Evolutionary conservation across 495 filamentous ascomycete genomes (phyloP).

Genomic region (Podospora didyma): DNA sequence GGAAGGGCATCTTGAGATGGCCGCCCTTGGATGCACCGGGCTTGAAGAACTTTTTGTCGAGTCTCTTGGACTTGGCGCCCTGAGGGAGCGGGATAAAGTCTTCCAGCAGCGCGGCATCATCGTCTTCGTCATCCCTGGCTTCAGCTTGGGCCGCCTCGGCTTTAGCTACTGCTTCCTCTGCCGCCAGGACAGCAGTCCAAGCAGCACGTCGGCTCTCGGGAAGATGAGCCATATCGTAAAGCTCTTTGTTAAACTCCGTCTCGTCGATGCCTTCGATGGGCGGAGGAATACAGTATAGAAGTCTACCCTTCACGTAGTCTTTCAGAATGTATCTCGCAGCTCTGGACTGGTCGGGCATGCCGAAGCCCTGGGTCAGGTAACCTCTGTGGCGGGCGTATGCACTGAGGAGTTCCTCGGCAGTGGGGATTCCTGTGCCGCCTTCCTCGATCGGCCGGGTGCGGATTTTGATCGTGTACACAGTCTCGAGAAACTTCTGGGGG

Average conservation of each 20-base stretch:
- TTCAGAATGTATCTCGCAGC: slow-evolving; percentile 90
- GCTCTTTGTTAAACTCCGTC: slow-evolving; percentile 76
- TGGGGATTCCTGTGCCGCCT: slow-evolving; percentile 87
- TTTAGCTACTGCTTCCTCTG: slow-evolving; percentile 36
- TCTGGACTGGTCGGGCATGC: slow-evolving; percentile 88
- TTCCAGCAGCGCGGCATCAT: slow-evolving; percentile 36
- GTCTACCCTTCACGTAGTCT: slow-evolving; percentile 95
- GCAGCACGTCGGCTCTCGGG: slow-evolving; percentile 67
- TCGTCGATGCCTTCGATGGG: slow-evolving; percentile 64
- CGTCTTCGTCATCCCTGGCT: slow-evolving; percentile 18
- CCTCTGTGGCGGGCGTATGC: slow-evolving; percentile 87
- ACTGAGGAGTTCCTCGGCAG: slow-evolving; percentile 77
- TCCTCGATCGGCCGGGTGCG: slow-evolving; percentile 78
- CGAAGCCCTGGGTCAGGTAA: slow-evolving; percentile 80
- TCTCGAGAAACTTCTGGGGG: slow-evolving; percentile 85
- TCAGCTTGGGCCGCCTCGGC: background rate
- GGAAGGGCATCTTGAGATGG: slow-evolving; percentile 79
- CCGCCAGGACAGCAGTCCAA: slow-evolving; percentile 45
- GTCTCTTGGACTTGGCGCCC: slow-evolving; percentile 65
- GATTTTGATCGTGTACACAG: slow-evolving; percentile 90
- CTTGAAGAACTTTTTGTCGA: slow-evolving; percentile 88
- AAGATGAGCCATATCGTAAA: slow-evolving; percentile 77
- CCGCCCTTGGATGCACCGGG: slow-evolving; percentile 51
- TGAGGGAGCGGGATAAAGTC: slow-evolving; percentile 43
- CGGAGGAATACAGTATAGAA: slow-evolving; percentile 88